Conservation (phyloP, 305 asterid genomes). For the Fraxinus floribunda region DNA sequence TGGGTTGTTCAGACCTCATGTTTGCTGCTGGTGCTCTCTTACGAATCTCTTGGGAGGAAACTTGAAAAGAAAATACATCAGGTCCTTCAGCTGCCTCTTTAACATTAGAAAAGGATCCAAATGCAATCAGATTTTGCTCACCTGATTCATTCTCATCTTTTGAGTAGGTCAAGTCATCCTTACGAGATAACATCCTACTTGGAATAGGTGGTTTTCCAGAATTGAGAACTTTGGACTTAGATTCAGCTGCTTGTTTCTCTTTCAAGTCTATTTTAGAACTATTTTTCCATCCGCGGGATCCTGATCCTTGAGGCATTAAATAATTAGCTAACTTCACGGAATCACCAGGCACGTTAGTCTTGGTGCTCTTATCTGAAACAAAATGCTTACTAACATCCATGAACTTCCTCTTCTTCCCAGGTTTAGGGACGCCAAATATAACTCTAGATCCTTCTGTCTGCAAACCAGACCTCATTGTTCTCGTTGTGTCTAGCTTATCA, state of each 20-base stretch:
- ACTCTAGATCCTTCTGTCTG: constrained; percentile 79
- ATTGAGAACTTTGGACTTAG: constrained; percentile 50
- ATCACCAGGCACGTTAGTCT: constrained; percentile 48
- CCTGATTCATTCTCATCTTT: constrained; percentile 52
- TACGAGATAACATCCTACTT: constrained; percentile 49
- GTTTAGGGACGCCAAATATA: constrained; percentile 85
- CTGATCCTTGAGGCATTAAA: constrained; percentile 61
- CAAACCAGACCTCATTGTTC: constrained; percentile 66
- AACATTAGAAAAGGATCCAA: constrained; percentile 40
- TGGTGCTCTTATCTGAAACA: constrained; percentile 55
- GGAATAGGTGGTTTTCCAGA: constrained; percentile 72
- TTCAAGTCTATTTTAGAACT: constrained; percentile 53
- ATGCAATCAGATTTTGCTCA: constrained; percentile 40
- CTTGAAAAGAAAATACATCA: constrained; percentile 53
- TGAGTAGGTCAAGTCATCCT: constrained; percentile 50
- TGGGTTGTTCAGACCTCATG: constrained; percentile 48
- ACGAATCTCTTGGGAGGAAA: constrained; percentile 35
- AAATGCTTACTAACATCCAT: constrained; percentile 98
- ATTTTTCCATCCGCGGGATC: constrained; percentile 52
- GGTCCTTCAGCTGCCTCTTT: constrained; percentile 51
- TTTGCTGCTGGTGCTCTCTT: constrained; percentile 50
- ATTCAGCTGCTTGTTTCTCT: constrained; percentile 61
- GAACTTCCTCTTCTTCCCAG: constrained; percentile 90
- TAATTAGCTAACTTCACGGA: constrained; percentile 54
- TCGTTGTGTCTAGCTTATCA: constrained; percentile 49